Evolutionary conservation across 1,284 basidiomycete genomes (phyloP).

Genomic region (Naganishia sp.): DNA sequence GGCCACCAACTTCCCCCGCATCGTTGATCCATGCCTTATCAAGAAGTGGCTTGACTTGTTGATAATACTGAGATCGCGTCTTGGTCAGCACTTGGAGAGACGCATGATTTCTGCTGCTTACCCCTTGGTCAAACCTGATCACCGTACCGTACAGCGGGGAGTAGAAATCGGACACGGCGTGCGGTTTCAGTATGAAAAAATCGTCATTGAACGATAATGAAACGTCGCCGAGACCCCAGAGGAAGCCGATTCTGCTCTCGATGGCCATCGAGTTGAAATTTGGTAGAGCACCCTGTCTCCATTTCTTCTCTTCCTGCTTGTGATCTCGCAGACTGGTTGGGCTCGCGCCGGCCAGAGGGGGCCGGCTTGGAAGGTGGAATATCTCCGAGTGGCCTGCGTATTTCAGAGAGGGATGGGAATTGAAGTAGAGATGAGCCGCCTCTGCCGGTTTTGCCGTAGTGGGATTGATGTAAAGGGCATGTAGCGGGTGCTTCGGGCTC

Average conservation of each 20-base stretch:
- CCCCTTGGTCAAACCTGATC: conserved; percentile 46
- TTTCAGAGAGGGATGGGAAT: conserved; percentile 33
- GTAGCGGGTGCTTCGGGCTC: conserved; percentile 39
- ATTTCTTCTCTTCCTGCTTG: conserved; percentile 38
- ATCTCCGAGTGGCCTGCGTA: conserved; percentile 49
- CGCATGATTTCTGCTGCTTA: conserved; percentile 26
- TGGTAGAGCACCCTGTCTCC: conserved; percentile 45
- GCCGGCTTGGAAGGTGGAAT: conserved; percentile 39
- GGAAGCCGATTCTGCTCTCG: conserved; percentile 47
- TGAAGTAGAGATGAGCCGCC: conserved; percentile 38
- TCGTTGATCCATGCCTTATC: conserved; percentile 42
- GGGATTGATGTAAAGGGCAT: conserved; percentile 36
- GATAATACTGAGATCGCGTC: conserved; percentile 36
- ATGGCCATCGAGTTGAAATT: conserved; percentile 53
- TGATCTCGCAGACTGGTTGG: conserved; percentile 37
- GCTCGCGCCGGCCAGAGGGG: too few species aligned
- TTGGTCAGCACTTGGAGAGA: too few species aligned
- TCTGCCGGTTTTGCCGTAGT: conserved; percentile 29
- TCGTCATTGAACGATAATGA: conserved; percentile 49
- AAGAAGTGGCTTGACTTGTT: conserved; percentile 45
- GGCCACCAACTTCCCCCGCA: conserved; percentile 46
- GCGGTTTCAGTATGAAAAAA: conserved; percentile 46
- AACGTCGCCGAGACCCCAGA: conserved; percentile 45
- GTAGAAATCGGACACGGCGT: conserved; percentile 46
- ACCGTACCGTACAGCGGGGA: conserved; percentile 50